Base-by-base conservation (phyloP, 2,329 filamentous ascomycete species). In the Polytolypa hystricis region DNA sequence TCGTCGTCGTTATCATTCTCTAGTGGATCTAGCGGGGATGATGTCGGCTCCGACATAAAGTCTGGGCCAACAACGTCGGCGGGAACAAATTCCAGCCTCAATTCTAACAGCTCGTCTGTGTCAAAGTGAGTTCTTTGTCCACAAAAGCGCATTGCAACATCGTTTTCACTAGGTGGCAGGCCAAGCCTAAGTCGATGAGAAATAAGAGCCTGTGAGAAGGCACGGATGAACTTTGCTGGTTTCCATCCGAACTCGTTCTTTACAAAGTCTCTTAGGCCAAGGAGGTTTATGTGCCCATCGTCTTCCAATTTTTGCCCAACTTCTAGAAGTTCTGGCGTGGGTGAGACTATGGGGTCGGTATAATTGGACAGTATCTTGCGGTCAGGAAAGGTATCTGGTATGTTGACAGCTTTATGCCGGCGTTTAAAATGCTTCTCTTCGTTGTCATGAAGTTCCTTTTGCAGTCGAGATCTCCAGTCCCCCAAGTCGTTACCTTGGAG, bases 241-340 rank as follows among this genome's bases (percentile, higher is more conserved):
- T 72, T 75, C 91, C 91, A 98, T 41, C 87, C 85, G 46, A 98
- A 93, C 0, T 79, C 80, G 44, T 93, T 79, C 1, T 72, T 70
- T 0, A 79, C 73, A 54, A 94, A 95, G 10, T 71, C 69, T 23
- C 89, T 73, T 23, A 98, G 60, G 0, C 73, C 76, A 3, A 63
- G 50, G 9, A 82, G 66, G 46, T 93, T 74, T 12, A 91, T 66
- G 1, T 71, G 63, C 29, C 65, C 64, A 38, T 78, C 71, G 74
- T 80, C 85, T 8, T 62, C 60, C 27, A 82, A 65, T 0, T 65
- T 64, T 2, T 55, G 54, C 39, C 60, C 66, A 14, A 87, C 49
- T 28, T 62, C 66, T 3, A 72, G 60, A 34, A 89, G 51, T 17
- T 72, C 67, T 6, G 72, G 57, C 4, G 66, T 47, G 0, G 69